Evolutionary conservation across 2,329 filamentous ascomycete species (phyloP), one percentile per base, ranked within the genome.

Genomic region (Hysterium pulicare): DNA sequence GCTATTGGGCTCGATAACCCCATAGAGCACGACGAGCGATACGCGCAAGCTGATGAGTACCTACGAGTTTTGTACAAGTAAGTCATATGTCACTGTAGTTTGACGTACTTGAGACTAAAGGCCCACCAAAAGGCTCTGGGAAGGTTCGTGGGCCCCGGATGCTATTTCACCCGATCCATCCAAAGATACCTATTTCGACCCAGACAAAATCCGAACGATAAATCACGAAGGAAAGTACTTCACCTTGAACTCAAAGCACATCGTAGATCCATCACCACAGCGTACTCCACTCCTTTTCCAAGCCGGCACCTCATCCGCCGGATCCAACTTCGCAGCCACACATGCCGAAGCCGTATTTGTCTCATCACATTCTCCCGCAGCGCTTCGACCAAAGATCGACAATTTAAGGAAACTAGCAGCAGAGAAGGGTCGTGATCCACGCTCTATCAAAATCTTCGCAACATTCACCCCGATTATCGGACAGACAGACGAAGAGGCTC

Each of bases 31-130:
- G 82, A 85, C 49, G 78, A 84, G 42, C 70, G 83, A 40, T 86
- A 87, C 48, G 76, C 71, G 5, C 72, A 81, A 28, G 82, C 81
- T 2, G 81, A 86, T 48, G 83, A 86, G 57, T 86, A 85, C 61
- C 71, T 86, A 59, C 70, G 77, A 30, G 78, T 85, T 3, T 71
- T 83, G 47, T 84, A 84, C 66, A 85, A 85, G 56, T 74, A 44
- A 21, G 41, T 76, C 77, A n/a, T n/a, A n/a, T n/a, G n/a, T n/a
- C n/a, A n/a, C n/a, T n/a, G n/a, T n/a, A n/a, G n/a, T n/a, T n/a
- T n/a, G n/a, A n/a, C n/a, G n/a, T n/a, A n/a, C n/a, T n/a, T n/a
- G 24, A 8, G 8, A 28, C 24, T 28, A 28, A 28, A 7, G 13
- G 13, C 24, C 24, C 7, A 28, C 24, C 7, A 28, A 71, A 41